Conservation (phyloP, 805 yeast species). For the Yarrowia sp. region DNA sequence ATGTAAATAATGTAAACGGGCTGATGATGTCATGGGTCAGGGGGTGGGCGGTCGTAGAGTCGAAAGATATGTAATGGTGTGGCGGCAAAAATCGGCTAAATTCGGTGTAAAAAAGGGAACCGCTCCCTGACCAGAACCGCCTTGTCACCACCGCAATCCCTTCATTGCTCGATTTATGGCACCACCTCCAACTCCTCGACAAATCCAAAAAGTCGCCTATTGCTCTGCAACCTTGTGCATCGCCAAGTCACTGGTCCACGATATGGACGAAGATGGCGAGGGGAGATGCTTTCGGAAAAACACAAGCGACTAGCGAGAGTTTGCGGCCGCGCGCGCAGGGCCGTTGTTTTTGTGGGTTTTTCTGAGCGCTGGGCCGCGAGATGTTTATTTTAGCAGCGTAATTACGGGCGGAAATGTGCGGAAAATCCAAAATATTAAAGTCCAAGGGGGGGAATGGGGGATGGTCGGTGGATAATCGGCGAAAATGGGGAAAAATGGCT, state of each 20-base stretch:
- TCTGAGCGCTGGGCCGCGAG: background rate
- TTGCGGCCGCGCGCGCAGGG: background rate
- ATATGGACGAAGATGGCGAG: background rate
- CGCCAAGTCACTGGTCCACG: conserved; percentile 21
- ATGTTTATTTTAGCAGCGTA: background rate
- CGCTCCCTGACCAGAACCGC: too few species aligned
- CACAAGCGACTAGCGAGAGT: background rate
- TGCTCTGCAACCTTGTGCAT: conserved; percentile 32
- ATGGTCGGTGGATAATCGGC: background rate
- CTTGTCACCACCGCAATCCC: too few species aligned
- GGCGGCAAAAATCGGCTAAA: background rate
- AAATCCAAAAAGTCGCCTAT: conserved; percentile 18
- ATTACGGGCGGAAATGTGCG: background rate
- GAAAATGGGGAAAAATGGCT: background rate
- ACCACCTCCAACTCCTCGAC: background rate
- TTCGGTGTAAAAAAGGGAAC: background rate
- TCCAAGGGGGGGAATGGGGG: background rate
- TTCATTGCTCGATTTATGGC: background rate
- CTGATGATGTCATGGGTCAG: conserved; percentile 31
- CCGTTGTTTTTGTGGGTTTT: background rate
- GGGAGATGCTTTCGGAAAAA: background rate
- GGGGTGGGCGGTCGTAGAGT: conserved; percentile 1
- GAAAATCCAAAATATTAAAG: background rate
- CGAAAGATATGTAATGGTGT: background rate
- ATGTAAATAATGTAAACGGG: conserved; percentile 32